Evolutionary conservation across 2,329 filamentous ascomycete species (phyloP).

Genomic region (Colletotrichum ledebouriae): DNA sequence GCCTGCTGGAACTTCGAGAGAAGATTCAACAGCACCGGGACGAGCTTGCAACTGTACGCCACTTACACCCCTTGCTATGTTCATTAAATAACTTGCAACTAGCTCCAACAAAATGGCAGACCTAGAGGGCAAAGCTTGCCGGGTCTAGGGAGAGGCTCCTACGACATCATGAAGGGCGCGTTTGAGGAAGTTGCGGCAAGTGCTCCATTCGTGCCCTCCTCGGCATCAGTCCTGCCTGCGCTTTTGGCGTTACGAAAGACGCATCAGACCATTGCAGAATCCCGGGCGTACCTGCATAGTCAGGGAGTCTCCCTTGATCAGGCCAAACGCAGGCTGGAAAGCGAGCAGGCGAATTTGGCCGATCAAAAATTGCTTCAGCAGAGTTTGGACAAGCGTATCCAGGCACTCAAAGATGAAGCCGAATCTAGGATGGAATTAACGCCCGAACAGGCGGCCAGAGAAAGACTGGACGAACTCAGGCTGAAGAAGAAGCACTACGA

Average conservation of each 20-base stretch:
- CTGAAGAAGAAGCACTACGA: conserved; percentile 72
- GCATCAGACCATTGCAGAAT: conserved; percentile 73
- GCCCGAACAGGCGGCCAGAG: conserved; percentile 71
- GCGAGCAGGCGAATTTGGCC: conserved; percentile 62
- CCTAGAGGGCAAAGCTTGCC: conserved; percentile 23
- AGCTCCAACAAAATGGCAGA: conserved; percentile 44
- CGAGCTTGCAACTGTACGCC: conserved; percentile 52
- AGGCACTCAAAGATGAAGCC: conserved; percentile 69
- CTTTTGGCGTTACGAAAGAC: conserved; percentile 79
- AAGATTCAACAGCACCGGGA: conserved; percentile 68
- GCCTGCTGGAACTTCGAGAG: conserved; percentile 75
- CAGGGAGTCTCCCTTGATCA: conserved; percentile 59
- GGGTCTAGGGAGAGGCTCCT: conserved; percentile 45
- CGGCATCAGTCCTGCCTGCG: conserved; percentile 77
- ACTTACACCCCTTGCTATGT: background rate
- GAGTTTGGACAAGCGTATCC: conserved; percentile 69
- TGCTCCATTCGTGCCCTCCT: conserved; percentile 75
- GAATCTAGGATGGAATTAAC: conserved; percentile 69
- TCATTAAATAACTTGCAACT: background rate
- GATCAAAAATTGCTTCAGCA: conserved; percentile 69
- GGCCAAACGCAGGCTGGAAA: conserved; percentile 62
- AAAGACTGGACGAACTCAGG: conserved; percentile 72
- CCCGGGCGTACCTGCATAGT: conserved; percentile 68
- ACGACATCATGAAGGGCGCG: conserved; percentile 70
- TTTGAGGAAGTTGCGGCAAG: conserved; percentile 74